Evolutionary conservation across 257 asterid genomes (phyloP).

Genomic region (Ballota nigra): DNA sequence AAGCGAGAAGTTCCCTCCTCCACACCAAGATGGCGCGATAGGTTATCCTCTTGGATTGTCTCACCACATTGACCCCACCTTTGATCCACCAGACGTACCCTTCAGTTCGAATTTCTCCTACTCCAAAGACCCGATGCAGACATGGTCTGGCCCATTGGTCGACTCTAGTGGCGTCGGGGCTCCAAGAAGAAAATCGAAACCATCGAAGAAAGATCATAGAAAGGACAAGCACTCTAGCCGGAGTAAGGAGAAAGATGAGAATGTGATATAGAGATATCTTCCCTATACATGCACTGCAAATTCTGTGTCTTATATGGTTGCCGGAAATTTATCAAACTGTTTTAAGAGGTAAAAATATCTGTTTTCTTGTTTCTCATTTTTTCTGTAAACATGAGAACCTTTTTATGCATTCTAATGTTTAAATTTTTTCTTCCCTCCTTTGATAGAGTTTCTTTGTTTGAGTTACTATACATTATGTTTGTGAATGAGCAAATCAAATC

Average conservation of each 20-base stretch:
- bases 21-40: conserved; percentile 80
- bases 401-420: conserved; percentile 19
- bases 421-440: not conserved
- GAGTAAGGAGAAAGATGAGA: conserved; percentile 40
- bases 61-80: conserved; percentile 50
- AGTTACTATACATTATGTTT: not conserved
- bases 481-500: not conserved
- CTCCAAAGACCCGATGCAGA: conserved; percentile 70
- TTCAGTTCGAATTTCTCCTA: conserved; percentile 72
- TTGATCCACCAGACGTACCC: conserved; percentile 67
- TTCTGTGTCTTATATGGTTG: conserved; percentile 24
- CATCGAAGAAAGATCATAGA: conserved; percentile 46
- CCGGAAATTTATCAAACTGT: conserved; percentile 26
- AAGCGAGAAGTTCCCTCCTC: conserved; percentile 90
- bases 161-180: conserved; percentile 44
- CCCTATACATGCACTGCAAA: conserved; percentile 23
- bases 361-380: conserved; percentile 10
- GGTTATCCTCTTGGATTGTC: conserved; percentile 62
- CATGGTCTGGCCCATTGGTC: conserved; percentile 86
- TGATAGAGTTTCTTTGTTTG: not conserved
- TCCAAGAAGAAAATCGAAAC: conserved; percentile 50
- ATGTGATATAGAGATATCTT: conserved; percentile 26
- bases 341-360: conserved; percentile 25
- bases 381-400: conserved; percentile 20
- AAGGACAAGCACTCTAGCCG: conserved; percentile 37